phyloP scores from a whole-genome alignment of 805 yeast genomes.

The Metschnikowia noctiluminum region DNA sequence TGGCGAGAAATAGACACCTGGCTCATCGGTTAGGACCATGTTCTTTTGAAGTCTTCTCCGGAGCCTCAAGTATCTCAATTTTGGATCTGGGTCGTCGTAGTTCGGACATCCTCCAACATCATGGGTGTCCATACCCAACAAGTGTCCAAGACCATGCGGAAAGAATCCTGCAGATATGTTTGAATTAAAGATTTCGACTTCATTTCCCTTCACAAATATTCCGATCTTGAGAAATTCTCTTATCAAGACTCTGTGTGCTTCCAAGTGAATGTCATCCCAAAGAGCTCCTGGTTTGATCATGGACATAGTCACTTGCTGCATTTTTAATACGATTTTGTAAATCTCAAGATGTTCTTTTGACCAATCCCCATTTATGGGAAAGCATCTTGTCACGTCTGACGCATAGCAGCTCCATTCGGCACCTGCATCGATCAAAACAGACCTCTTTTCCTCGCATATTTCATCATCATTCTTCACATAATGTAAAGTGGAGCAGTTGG shows the following conservation, averaged over 20 bases:
- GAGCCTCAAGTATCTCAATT: constrained; percentile 73
- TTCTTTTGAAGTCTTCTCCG: constrained; percentile 68
- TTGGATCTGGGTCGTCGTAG: constrained; percentile 78
- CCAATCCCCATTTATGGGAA: constrained; percentile 91
- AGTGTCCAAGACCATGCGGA: constrained; percentile 96
- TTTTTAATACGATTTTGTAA: constrained; percentile 72
- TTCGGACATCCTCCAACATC: constrained; percentile 90
- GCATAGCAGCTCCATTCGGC: constrained; percentile 96
- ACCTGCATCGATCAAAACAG: constrained; percentile 90
- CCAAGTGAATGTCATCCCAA: constrained; percentile 84
- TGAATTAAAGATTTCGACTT: constrained; percentile 66
- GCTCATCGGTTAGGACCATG: constrained; percentile 93
- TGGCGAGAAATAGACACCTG: constrained; percentile 89
- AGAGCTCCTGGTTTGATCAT: constrained; percentile 72
- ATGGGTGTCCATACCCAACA: constrained; percentile 92
- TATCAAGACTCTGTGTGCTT: constrained; percentile 76
- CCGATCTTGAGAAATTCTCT: constrained; percentile 71
- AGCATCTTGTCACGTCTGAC: constrained; percentile 90
- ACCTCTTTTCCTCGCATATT: constrained; percentile 51
- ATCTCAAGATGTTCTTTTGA: constrained; percentile 80
- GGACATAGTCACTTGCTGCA: constrained; percentile 76
- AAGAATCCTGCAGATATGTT: constrained; percentile 74
- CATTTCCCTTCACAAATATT: constrained; percentile 58
- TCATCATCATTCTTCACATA: constrained; percentile 74
- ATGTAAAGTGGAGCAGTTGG: constrained; percentile 87